Percentiles rank a stretch among this genome's conserved stretches.
These are phyloP conservation scores for Fraxinus platypoda DNA, from an alignment of 305 asterid species.

Conservation along the genomic window DNA sequence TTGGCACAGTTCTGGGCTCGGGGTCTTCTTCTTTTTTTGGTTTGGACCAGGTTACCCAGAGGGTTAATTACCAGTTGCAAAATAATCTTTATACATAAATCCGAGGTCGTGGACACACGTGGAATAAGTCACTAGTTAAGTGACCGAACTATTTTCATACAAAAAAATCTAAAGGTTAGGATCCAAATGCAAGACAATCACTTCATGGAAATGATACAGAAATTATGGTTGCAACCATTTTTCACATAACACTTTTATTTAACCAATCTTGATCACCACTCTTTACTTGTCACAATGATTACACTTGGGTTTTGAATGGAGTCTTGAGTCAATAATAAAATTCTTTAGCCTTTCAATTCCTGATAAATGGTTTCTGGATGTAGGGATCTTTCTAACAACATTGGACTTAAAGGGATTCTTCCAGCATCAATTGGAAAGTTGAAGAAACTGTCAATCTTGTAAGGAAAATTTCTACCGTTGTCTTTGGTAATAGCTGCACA, in stretches of 20 bases:
- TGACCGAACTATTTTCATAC: background rate
- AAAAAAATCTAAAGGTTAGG: background rate
- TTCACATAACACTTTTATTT: background rate
- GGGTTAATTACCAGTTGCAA: background rate
- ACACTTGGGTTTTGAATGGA: background rate
- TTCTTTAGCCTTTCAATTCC: background rate
- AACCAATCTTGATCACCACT: background rate
- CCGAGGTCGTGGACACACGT: background rate
- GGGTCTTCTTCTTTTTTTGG: background rate
- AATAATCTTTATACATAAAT: background rate
- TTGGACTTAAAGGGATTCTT: slow-evolving; percentile 67
- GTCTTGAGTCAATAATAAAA: background rate
- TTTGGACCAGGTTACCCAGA: background rate
- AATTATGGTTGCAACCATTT: background rate
- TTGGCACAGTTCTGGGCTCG: background rate
- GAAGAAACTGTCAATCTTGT: slow-evolving; percentile 68
- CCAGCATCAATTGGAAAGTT: slow-evolving; percentile 71
- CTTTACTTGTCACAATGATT: background rate
- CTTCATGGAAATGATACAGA: background rate
- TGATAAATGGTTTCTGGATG: slow-evolving; percentile 21
- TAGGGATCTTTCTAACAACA: slow-evolving; percentile 91
- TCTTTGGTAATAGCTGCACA: background rate
- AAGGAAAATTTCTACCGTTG: slow-evolving; percentile 29
- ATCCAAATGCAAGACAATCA: background rate
- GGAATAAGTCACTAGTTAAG: background rate